Evolutionary conservation across 129 eudicot species (phyloP).

Genomic region (Daucus carota): DNA sequence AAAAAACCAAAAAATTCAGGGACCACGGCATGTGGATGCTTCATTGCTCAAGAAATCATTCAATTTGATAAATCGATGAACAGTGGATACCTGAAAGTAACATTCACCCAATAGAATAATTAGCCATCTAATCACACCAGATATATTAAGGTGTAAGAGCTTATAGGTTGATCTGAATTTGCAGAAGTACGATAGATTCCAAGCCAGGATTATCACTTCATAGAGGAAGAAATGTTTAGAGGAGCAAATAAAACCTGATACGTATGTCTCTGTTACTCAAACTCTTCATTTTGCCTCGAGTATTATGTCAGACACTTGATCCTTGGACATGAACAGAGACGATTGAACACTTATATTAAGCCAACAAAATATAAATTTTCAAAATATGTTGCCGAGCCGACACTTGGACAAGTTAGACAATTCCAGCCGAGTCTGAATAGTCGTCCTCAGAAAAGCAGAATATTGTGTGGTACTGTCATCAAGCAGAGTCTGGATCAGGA

Average conservation of each 20-base stretch:
- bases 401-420: no score
- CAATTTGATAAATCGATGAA: not conserved
- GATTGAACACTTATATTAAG: no score
- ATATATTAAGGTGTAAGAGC: not conserved
- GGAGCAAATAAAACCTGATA: not conserved
- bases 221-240: not conserved
- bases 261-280: no score
- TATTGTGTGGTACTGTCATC: not conserved
- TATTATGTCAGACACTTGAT: no score
- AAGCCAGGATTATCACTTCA: not conserved
- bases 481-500: not conserved
- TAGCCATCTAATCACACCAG: not conserved
- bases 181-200: not conserved
- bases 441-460: not conserved
- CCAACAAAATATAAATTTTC: no score
- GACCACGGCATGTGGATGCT: conserved; percentile 10
- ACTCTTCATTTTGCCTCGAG: no score
- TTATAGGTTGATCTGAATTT: not conserved
- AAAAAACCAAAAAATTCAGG: not conserved
- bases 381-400: no score
- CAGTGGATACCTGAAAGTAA: not conserved
- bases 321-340: no score
- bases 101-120: conserved; percentile 6
- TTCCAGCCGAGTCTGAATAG: no score
- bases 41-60: not conserved